These are phyloP conservation scores for Hypoxylon sp. DNA, from an alignment of 2,329 filamentous ascomycete genomes.

Conservation along the genomic window DNA sequence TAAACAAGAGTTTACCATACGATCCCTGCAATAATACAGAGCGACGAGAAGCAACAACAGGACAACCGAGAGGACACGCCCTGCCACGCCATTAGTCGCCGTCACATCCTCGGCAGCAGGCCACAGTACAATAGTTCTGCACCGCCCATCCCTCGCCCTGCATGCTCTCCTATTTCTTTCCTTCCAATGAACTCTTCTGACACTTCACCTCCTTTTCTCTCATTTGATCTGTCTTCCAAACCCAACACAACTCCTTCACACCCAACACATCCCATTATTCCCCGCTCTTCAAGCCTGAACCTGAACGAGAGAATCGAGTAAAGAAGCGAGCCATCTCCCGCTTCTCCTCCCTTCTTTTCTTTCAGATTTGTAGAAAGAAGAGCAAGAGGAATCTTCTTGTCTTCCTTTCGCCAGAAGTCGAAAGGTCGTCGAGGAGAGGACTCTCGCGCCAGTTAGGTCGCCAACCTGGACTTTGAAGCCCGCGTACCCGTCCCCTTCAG, in stretches of 20 bases:
- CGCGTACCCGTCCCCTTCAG: constrained; percentile 99
- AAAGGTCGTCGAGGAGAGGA: constrained; percentile 57
- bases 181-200: constrained; percentile 45
- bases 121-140: constrained; percentile 38
- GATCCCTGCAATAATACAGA: constrained; percentile 38
- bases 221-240: constrained; percentile 40
- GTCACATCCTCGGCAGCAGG: constrained; percentile 13
- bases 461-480: constrained; percentile 99
- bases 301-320: constrained; percentile 48
- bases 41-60: constrained; percentile 3
- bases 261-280: constrained; percentile 45
- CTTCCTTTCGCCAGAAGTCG: constrained; percentile 66
- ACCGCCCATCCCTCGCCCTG: constrained; percentile 32
- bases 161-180: constrained; percentile 44
- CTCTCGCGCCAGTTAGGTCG: constrained; percentile 71
- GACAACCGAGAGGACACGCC: constrained; percentile 20
- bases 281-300: constrained; percentile 46
- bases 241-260: constrained; percentile 42
- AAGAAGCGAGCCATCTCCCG: constrained; percentile 47
- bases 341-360: constrained; percentile 53
- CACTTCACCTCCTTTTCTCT: constrained; percentile 46
- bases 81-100: constrained; percentile 39
- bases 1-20: constrained; percentile 44
- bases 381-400: constrained; percentile 72
- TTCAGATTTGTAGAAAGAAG: constrained; percentile 60